These are phyloP conservation scores for Podila minutissima DNA, from an alignment of 192 early-diverging fungal genomes.

Conservation along the genomic window DNA sequence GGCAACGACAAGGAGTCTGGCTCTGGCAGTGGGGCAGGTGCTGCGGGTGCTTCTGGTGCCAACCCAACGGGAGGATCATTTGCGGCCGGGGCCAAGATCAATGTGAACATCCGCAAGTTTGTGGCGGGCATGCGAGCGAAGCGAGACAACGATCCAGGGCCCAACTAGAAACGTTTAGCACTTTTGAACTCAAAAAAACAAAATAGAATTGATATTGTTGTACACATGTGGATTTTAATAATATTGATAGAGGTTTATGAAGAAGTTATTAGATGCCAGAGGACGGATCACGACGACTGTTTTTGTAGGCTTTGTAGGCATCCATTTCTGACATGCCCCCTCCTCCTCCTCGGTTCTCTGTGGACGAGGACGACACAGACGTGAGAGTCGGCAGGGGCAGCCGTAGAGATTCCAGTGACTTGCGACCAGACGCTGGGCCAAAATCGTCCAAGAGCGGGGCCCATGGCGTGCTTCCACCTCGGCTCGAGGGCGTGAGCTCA, in stretches of 20 bases:
- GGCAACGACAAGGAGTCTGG: conserved; percentile 25
- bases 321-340: background rate
- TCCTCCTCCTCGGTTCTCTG: background rate
- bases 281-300: background rate
- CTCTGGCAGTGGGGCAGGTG: background rate
- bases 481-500: background rate
- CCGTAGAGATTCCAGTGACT: background rate
- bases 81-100: conserved; percentile 36
- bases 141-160: conserved; percentile 20
- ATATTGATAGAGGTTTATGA: background rate
- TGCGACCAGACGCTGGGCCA: background rate
- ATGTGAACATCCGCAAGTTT: conserved; percentile 54
- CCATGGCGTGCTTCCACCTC: background rate
- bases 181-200: background rate
- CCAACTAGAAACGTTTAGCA: conserved; percentile 8
- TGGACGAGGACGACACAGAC: background rate
- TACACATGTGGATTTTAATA: background rate
- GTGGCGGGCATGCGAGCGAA: conserved; percentile 48
- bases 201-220: background rate
- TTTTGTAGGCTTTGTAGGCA: background rate
- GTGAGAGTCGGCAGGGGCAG: background rate
- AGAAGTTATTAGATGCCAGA: background rate
- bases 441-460: background rate
- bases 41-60: background rate
- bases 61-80: conserved; percentile 16